Percentiles rank a stretch among this genome's conserved stretches.
Conservation (phyloP, 2,329 filamentous ascomycete genomes). For the Penicillium freii region DNA sequence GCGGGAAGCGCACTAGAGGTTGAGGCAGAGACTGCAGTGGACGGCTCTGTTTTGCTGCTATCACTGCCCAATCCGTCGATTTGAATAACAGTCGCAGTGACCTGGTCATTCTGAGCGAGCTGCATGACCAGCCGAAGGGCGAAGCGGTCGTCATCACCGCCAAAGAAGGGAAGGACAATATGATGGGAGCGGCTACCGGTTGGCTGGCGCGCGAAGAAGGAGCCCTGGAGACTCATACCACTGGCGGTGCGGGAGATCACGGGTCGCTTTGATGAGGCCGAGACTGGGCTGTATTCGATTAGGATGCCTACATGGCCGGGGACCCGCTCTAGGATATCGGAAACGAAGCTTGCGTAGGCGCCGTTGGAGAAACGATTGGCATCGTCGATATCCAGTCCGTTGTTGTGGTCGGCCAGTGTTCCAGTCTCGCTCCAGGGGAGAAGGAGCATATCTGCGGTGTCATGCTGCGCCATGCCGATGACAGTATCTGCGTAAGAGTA, state of each 20-base stretch:
- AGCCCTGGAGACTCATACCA: conserved; percentile 59
- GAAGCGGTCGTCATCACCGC: conserved; percentile 75
- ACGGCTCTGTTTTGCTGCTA: conserved; percentile 7
- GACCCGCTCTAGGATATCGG: conserved; percentile 61
- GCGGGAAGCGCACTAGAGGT: background rate
- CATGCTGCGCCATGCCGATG: conserved; percentile 65
- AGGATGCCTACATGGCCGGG: conserved; percentile 72
- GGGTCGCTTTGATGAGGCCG: conserved; percentile 28
- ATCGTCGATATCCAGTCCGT: conserved; percentile 51
- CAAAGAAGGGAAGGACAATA: conserved; percentile 83
- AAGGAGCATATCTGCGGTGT: conserved; percentile 70
- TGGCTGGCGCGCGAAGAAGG: conserved; percentile 56
- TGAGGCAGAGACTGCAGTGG: conserved; percentile 4
- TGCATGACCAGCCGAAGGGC: conserved; percentile 81
- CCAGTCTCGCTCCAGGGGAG: conserved; percentile 89
- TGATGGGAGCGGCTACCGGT: conserved; percentile 71
- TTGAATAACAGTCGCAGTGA: conserved; percentile 74
- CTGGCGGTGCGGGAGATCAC: conserved; percentile 49
- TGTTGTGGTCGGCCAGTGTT: conserved; percentile 65
- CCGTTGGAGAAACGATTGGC: conserved; percentile 57
- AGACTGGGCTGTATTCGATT: conserved; percentile 68
- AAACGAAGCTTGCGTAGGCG: conserved; percentile 72
- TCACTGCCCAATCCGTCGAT: conserved; percentile 41
- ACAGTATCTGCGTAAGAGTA: conserved; percentile 76
- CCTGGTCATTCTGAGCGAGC: conserved; percentile 72